Evolutionary conservation across 2,329 filamentous ascomycete species (phyloP).

Genomic region (Exophiala oligosperma): DNA sequence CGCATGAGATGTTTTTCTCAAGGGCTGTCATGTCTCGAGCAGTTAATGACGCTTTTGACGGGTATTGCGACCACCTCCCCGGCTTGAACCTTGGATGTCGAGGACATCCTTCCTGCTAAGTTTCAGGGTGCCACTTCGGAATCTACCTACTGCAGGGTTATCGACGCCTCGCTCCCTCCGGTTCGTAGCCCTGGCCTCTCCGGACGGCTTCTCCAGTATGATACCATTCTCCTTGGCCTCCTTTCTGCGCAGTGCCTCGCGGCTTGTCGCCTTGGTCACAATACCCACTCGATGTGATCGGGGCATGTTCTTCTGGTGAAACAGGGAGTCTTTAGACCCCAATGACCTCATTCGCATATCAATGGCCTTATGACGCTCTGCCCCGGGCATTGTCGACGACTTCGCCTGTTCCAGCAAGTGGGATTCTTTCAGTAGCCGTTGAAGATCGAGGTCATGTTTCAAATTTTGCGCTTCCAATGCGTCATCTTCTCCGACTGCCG

Average conservation of each 20-base stretch:
- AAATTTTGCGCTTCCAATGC: slow-evolving; percentile 65
- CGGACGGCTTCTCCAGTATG: slow-evolving; percentile 66
- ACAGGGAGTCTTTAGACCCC: slow-evolving; percentile 73
- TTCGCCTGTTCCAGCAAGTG: slow-evolving; percentile 71
- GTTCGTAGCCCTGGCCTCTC: slow-evolving; percentile 37
- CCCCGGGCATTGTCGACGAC: slow-evolving; percentile 61
- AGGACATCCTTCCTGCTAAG: slow-evolving; percentile 76
- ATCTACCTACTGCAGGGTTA: slow-evolving; percentile 75
- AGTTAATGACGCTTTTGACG: slow-evolving; percentile 7
- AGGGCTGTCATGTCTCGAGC: too few relatives aligned
- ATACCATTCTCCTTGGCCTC: slow-evolving; percentile 91
- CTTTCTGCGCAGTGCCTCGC: slow-evolving; percentile 69
- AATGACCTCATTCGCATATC: slow-evolving; percentile 82
- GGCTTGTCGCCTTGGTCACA: slow-evolving; percentile 60
- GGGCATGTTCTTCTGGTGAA: slow-evolving; percentile 83
- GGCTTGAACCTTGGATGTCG: slow-evolving; percentile 60
- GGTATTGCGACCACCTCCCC: slow-evolving; percentile 9
- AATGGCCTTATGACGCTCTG: slow-evolving; percentile 74
- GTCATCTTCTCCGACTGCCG: slow-evolving; percentile 37
- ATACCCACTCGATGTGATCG: slow-evolving; percentile 88
- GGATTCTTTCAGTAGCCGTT: slow-evolving; percentile 86
- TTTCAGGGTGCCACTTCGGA: slow-evolving; percentile 75
- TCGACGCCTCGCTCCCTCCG: slow-evolving; percentile 66
- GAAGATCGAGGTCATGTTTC: slow-evolving; percentile 88
- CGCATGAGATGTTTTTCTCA: neutral